phyloP scores from a whole-genome alignment of 768 basidiomycete species.

The Lactarius sanguifluus region DNA sequence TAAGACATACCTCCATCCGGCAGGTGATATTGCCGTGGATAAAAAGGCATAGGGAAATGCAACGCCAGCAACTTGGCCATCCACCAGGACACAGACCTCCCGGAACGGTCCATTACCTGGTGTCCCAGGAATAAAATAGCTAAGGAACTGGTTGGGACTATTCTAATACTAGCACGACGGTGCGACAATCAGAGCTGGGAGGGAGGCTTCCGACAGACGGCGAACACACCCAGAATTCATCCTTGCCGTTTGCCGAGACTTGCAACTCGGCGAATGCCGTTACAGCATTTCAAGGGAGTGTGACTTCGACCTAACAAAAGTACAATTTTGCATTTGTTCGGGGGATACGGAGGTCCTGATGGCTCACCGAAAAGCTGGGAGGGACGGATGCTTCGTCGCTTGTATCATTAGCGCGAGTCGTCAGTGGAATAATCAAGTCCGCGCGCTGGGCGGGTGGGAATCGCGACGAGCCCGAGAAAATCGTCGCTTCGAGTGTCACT shows the following conservation, averaged over 20 bases:
- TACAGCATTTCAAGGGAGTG: constrained; percentile 67
- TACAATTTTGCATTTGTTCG: background rate
- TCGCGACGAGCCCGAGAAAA: constrained; percentile 56
- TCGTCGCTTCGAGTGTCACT: constrained; percentile 73
- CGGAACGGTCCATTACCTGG: too few species aligned
- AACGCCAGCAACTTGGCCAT: too few species aligned
- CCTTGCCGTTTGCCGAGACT: constrained; percentile 42
- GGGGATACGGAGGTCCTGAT: background rate
- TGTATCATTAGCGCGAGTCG: constrained; percentile 45
- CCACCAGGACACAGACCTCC: too few species aligned
- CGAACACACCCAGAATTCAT: too few species aligned
- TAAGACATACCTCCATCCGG: too few species aligned
- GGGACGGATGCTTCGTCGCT: constrained; percentile 75
- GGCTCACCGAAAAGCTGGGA: constrained; percentile 62
- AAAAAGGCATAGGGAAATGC: too few species aligned
- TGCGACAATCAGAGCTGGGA: too few species aligned
- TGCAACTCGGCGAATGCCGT: constrained; percentile 68
- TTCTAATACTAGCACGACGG: too few species aligned
- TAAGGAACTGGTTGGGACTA: too few species aligned
- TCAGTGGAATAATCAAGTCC: constrained; percentile 59
- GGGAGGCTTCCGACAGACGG: too few species aligned
- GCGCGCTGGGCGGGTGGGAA: constrained; percentile 51
- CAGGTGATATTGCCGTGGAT: too few species aligned
- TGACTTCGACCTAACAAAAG: constrained; percentile 55
- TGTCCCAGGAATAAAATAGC: too few species aligned